phyloP scores from a whole-genome alignment of 495 filamentous ascomycete genomes.

The Podospora tetraspora region DNA sequence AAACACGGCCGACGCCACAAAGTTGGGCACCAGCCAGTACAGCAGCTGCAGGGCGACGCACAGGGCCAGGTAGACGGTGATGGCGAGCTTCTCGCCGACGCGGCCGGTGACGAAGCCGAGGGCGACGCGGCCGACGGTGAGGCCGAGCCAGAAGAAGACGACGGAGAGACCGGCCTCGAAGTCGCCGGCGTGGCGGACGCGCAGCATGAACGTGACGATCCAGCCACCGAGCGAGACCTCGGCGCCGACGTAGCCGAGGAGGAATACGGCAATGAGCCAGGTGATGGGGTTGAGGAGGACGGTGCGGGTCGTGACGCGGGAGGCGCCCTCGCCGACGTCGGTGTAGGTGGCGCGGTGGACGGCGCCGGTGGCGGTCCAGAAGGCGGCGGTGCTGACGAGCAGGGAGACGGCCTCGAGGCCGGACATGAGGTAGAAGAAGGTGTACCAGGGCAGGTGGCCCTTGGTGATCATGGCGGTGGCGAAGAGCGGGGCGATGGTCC shows the following conservation, averaged over 20 bases:
- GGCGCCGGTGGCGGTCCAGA: constrained; percentile 62
- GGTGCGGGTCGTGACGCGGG: constrained; percentile 33
- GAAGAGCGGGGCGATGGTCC: constrained; percentile 68
- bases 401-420: constrained; percentile 56
- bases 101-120: constrained; percentile 63
- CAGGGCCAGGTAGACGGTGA: constrained; percentile 55
- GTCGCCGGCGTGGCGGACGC: constrained; percentile 64
- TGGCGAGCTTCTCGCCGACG: constrained; percentile 67
- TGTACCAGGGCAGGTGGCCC: constrained; percentile 53
- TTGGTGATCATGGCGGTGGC: constrained; percentile 67
- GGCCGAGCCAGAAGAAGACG: constrained; percentile 85
- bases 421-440: constrained; percentile 63
- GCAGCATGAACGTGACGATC: constrained; percentile 83
- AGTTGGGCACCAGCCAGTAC: constrained; percentile 77
- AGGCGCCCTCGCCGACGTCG: constrained; percentile 19
- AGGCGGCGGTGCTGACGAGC: constrained; percentile 47
- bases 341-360: constrained; percentile 49
- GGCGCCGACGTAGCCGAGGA: constrained; percentile 76
- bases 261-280: constrained; percentile 72
- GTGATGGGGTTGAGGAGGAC: constrained; percentile 45
- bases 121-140: constrained; percentile 68
- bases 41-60: constrained; percentile 66
- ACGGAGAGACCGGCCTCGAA: constrained; percentile 73
- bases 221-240: constrained; percentile 84
- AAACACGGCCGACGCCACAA: constrained; percentile 66